Evolutionary conservation across 1,284 basidiomycete genomes (phyloP).

Genomic region (Pascua guehoae): DNA sequence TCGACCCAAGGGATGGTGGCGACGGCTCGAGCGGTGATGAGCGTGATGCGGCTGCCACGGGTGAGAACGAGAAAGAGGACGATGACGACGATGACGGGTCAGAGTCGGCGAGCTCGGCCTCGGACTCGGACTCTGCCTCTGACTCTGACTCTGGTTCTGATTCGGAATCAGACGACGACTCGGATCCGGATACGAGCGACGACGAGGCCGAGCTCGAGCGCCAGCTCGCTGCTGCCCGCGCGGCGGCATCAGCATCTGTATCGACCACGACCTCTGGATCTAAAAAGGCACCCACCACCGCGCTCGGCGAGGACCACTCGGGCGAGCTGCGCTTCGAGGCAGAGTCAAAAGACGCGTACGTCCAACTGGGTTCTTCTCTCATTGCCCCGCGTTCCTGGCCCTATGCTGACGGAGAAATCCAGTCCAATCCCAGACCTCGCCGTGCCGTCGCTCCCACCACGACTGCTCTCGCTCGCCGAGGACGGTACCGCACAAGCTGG

Average conservation of each 20-base stretch:
- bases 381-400: too few relatives aligned
- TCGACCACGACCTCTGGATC: background rate
- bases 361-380: slow-evolving; percentile 13
- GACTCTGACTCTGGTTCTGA: slow-evolving; percentile 4
- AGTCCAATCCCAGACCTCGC: slow-evolving; percentile 55
- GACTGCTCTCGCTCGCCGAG: slow-evolving; percentile 53
- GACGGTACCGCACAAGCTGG: slow-evolving; percentile 32
- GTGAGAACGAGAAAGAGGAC: background rate
- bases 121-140: background rate
- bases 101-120: background rate
- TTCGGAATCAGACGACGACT: slow-evolving; percentile 10
- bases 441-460: slow-evolving; percentile 54
- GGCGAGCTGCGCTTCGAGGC: slow-evolving; percentile 40
- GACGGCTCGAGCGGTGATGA: too few relatives aligned
- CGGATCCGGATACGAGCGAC: slow-evolving; percentile 4
- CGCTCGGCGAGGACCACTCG: slow-evolving; percentile 38
- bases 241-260: slow-evolving; percentile 41
- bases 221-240: slow-evolving; percentile 55
- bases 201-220: slow-evolving; percentile 60
- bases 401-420: slow-evolving; percentile 11
- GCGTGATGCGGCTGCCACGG: background rate
- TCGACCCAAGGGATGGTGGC: background rate
- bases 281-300: slow-evolving; percentile 1
- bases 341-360: slow-evolving; percentile 44
- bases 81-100: background rate